Conservation (phyloP, 2,329 filamentous ascomycete genomes). For the Chaetomiaceae sp. region DNA sequence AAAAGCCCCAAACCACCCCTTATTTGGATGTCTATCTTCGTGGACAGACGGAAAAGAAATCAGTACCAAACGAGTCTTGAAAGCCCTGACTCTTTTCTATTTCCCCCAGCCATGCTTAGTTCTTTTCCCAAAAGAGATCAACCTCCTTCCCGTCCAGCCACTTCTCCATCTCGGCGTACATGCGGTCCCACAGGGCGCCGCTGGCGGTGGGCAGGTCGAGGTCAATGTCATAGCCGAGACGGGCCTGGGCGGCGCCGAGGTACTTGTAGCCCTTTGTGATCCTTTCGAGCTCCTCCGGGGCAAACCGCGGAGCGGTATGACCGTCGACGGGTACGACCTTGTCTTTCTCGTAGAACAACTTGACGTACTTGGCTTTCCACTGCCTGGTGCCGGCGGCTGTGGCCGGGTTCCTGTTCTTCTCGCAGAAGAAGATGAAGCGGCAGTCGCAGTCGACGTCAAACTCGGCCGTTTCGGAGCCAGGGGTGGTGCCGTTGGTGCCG, state of each 20-base stretch:
- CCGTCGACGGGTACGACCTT: constrained; percentile 44
- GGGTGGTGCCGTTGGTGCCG: background rate
- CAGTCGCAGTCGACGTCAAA: constrained; percentile 49
- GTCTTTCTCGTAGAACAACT: constrained; percentile 48
- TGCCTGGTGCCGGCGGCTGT: constrained; percentile 16
- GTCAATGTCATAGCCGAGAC: constrained; percentile 42
- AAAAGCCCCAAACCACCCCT: too few species aligned
- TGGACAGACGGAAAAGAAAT: too few species aligned
- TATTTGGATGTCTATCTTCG: too few species aligned
- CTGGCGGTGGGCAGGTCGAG: constrained; percentile 37
- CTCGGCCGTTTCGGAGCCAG: constrained; percentile 28
- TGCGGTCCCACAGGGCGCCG: constrained; percentile 32
- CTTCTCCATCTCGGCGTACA: constrained; percentile 41
- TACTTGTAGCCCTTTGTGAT: constrained; percentile 44
- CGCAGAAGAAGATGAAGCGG: constrained; percentile 46
- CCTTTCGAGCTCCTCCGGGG: constrained; percentile 33
- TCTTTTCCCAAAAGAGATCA: constrained; percentile 23
- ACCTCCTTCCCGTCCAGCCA: constrained; percentile 34
- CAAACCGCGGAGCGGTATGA: constrained; percentile 34
- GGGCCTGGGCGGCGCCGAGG: constrained; percentile 43
- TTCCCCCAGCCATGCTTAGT: background rate
- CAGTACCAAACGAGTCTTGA: too few species aligned
- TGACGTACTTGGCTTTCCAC: constrained; percentile 43
- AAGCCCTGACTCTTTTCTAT: too few species aligned
- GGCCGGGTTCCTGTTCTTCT: too few species aligned